Conservation (phyloP, 2,329 filamentous ascomycete genomes). For the Aspergillus sp. region DNA sequence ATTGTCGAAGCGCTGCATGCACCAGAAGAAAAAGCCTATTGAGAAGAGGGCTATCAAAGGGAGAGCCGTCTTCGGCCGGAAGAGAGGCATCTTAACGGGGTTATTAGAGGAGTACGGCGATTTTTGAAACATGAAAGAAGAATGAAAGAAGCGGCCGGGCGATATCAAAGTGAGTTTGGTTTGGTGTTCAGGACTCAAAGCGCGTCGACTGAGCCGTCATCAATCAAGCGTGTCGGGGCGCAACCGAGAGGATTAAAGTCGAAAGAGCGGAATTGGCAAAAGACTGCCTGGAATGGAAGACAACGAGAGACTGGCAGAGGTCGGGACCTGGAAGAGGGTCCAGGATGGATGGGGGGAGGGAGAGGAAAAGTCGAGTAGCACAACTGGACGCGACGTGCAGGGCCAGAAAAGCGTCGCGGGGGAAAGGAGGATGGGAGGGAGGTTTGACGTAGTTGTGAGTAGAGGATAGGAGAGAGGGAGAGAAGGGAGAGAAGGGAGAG, state of each 20-base stretch:
- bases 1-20: conserved; percentile 31
- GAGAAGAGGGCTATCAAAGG: conserved; percentile 29
- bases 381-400: conserved; percentile 2
- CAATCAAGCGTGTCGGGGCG: conserved; percentile 1
- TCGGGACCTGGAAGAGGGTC: conserved; percentile 23
- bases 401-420: conserved; percentile 4
- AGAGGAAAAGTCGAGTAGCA: conserved; percentile 1
- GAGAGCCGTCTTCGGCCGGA: conserved; percentile 31
- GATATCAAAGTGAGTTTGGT: conserved; percentile 5
- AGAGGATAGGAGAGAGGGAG: conserved; percentile 4
- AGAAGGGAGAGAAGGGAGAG: conserved; percentile 4
- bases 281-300: conserved; percentile 6
- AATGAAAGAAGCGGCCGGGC: conserved; percentile 2
- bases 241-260: not conserved
- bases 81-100: conserved; percentile 29
- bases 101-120: conserved; percentile 10
- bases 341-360: conserved; percentile 2
- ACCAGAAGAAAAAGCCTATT: conserved; percentile 33
- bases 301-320: conserved; percentile 30
- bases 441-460: no score
- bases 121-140: conserved; percentile 24
- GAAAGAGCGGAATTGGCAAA: conserved; percentile 15
- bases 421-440: conserved; percentile 4
- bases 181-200: conserved; percentile 7
- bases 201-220: conserved; percentile 4